Conservation (phyloP, 257 asterid species). For the Nicotiana sylvestris region DNA sequence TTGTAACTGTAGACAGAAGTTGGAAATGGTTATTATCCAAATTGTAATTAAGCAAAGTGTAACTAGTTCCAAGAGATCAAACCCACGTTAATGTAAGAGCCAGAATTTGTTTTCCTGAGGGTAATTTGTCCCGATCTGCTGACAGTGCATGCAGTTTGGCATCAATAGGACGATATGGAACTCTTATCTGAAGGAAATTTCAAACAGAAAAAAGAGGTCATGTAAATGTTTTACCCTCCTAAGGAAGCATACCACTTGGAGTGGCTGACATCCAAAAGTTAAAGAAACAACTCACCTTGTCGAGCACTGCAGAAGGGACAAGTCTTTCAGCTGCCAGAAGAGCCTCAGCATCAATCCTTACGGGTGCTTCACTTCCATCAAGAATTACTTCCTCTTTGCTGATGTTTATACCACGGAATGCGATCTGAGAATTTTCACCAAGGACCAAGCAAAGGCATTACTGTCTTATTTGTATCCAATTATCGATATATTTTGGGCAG, state of each 20-base stretch:
- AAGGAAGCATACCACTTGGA: not conserved
- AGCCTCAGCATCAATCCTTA: constrained; percentile 78
- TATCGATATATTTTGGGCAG: not conserved
- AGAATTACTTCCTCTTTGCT: constrained; percentile 72
- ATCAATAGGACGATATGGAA: constrained; percentile 81
- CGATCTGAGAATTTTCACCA: constrained; percentile 49
- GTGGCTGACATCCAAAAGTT: not conserved
- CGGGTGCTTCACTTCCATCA: constrained; percentile 95
- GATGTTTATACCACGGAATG: constrained; percentile 76
- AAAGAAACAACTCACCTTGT: constrained; percentile 51
- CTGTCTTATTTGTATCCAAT: not conserved
- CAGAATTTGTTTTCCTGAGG: constrained; percentile 83
- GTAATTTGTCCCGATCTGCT: constrained; percentile 82
- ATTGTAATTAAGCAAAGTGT: not conserved
- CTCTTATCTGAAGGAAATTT: constrained; percentile 61
- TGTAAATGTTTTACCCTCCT: not conserved
- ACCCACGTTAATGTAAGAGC: constrained; percentile 79
- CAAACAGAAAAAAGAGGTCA: not conserved
- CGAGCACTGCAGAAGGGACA: constrained; percentile 73
- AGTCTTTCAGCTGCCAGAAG: constrained; percentile 82
- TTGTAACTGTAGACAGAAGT: constrained; percentile 66
- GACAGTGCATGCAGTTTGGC: constrained; percentile 74
- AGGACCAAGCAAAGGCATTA: constrained; percentile 21
- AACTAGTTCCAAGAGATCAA: constrained; percentile 11
- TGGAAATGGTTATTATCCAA: constrained; percentile 17